Evolutionary conservation across 257 asterid genomes (phyloP).

Genomic region (Primulina huaijiensis): DNA sequence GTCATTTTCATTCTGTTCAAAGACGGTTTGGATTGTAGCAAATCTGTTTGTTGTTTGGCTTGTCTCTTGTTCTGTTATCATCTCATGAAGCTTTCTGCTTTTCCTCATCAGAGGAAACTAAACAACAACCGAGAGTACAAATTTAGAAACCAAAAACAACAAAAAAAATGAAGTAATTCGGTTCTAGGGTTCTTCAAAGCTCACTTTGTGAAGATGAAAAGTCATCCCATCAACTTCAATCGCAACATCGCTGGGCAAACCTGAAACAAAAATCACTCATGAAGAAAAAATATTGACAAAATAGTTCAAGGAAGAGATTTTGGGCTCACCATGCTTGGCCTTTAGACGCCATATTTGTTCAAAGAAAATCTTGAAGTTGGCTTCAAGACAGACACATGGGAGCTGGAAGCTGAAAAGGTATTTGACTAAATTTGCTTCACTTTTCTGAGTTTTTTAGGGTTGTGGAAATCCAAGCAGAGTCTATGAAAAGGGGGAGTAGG

Average conservation of each 20-base stretch:
- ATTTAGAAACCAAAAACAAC: neutral
- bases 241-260: slow-evolving; percentile 80
- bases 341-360: slow-evolving; percentile 61
- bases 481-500: slow-evolving; percentile 31
- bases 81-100: slow-evolving; percentile 78
- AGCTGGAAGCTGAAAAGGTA: slow-evolving; percentile 17
- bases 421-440: slow-evolving; percentile 32
- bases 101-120: slow-evolving; percentile 96
- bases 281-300: neutral
- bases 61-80: slow-evolving; percentile 74
- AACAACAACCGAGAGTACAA: slow-evolving; percentile 1
- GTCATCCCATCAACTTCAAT: slow-evolving; percentile 85
- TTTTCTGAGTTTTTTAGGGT: slow-evolving; percentile 30
- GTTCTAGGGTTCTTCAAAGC: neutral
- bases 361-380: slow-evolving; percentile 8
- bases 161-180: neutral
- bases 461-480: slow-evolving; percentile 32
- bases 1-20: slow-evolving; percentile 40
- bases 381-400: slow-evolving; percentile 42
- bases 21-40: slow-evolving; percentile 36
- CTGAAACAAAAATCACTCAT: slow-evolving; percentile 37
- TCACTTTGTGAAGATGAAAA: slow-evolving; percentile 92
- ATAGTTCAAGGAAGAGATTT: neutral
- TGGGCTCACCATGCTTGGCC: slow-evolving; percentile 88
- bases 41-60: slow-evolving; percentile 27